Conservation (phyloP, 2,329 filamentous ascomycete species). For the Fusarium poae region DNA sequence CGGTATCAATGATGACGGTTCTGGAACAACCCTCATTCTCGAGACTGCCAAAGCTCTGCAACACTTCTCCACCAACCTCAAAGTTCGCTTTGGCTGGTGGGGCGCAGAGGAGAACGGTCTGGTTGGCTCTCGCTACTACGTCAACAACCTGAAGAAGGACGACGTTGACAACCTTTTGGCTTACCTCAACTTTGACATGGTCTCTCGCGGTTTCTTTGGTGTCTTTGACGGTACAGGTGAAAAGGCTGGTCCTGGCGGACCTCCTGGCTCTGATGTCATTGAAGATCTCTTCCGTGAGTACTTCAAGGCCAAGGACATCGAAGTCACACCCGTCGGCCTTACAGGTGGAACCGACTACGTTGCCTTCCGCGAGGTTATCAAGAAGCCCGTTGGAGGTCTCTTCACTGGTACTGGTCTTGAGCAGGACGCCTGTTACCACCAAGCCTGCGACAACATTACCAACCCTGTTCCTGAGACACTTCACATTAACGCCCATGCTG, state of each 20-base stretch:
- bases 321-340: slow-evolving; percentile 46
- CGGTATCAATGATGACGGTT: slow-evolving; percentile 63
- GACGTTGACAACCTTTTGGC: slow-evolving; percentile 54
- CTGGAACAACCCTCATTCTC: slow-evolving; percentile 57
- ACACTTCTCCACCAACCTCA: slow-evolving; percentile 54
- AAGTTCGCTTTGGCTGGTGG: slow-evolving; percentile 61
- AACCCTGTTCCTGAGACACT: slow-evolving; percentile 56
- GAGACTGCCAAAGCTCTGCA: slow-evolving; percentile 57
- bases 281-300: slow-evolving; percentile 53
- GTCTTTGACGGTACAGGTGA: slow-evolving; percentile 55
- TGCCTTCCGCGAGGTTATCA: slow-evolving; percentile 67
- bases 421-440: slow-evolving; percentile 51
- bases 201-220: slow-evolving; percentile 53
- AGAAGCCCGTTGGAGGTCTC: slow-evolving; percentile 67
- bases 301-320: slow-evolving; percentile 51
- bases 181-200: slow-evolving; percentile 60
- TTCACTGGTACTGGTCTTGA: slow-evolving; percentile 63
- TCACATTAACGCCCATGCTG: slow-evolving; percentile 53
- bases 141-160: slow-evolving; percentile 50
- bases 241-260: slow-evolving; percentile 54
- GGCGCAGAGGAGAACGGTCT: slow-evolving; percentile 61
- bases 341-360: slow-evolving; percentile 71
- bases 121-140: slow-evolving; percentile 54
- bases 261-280: slow-evolving; percentile 51
- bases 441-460: slow-evolving; percentile 56